A percentile compares a stretch with the other conserved stretches of the same genome.
Evolutionary conservation across 2,329 filamentous ascomycete genomes (phyloP).

Genomic region (Neurospora sp.): DNA sequence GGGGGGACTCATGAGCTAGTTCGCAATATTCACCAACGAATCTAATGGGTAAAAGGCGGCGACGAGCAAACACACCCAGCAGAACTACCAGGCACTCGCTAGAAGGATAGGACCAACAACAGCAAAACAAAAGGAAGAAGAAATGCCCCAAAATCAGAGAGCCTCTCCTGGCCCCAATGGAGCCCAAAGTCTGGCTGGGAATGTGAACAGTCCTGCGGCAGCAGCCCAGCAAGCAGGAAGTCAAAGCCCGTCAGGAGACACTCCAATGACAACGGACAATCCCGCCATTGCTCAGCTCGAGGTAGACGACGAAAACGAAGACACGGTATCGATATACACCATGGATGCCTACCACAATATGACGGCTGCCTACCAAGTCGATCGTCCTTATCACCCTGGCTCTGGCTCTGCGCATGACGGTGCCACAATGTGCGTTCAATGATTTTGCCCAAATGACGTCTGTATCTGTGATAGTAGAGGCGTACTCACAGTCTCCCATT

Average conservation of each 20-base stretch:
- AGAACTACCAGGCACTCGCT: slow-evolving; percentile 6
- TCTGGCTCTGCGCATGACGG: slow-evolving; percentile 8
- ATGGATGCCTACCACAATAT: slow-evolving; percentile 17
- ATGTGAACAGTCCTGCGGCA: neutral
- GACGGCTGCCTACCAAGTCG: slow-evolving; percentile 11
- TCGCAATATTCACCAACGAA: neutral
- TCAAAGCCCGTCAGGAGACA: neutral
- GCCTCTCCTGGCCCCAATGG: neutral
- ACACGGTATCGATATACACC: slow-evolving; percentile 14
- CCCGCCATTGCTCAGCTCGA: slow-evolving; percentile 4
- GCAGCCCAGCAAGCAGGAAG: neutral
- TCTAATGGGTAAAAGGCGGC: slow-evolving; percentile 15
- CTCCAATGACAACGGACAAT: neutral
- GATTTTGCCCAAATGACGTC: neutral
- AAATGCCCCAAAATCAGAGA: neutral
- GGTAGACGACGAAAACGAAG: slow-evolving; percentile 9
- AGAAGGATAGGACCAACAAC: neutral
- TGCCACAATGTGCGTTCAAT: slow-evolving; percentile 17
- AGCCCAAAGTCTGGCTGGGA: neutral
- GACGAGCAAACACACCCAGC: slow-evolving; percentile 1
- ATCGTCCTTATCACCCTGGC: slow-evolving; percentile 12
- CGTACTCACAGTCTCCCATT: slow-evolving; percentile 4
- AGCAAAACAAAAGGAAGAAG: neutral
- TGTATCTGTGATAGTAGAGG: neutral
- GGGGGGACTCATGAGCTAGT: neutral